These are phyloP conservation scores for Vitis hybrid DNA, from an alignment of 177 flowering plant genomes.

Conservation along the genomic window DNA sequence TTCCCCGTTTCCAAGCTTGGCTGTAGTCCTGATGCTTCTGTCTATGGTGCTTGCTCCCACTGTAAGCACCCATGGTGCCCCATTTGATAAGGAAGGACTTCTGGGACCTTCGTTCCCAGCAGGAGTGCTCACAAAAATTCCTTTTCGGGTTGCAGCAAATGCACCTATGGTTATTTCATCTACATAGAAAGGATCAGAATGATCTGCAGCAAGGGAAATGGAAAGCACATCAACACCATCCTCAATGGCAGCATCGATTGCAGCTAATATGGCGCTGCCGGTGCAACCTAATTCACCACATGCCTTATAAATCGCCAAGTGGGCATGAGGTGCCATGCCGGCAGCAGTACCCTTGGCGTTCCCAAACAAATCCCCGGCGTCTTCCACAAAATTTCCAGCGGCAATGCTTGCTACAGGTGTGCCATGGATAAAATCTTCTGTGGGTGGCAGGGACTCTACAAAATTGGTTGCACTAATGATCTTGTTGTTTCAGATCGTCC, in stretches of 20 bases:
- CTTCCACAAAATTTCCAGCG: no score
- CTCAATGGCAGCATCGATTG: constrained; percentile 7
- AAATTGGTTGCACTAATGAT: no score
- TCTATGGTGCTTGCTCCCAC: constrained; percentile 16
- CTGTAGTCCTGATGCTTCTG: constrained; percentile 10
- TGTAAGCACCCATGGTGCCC: constrained; percentile 17
- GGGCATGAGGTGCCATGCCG: constrained; percentile 13
- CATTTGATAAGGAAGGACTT: background rate
- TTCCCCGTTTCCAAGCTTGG: constrained; percentile 10
- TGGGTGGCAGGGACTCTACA: no score
- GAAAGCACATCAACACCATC: constrained; percentile 18
- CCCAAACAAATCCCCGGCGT: background rate
- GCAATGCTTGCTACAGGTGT: no score
- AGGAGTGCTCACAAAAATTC: constrained; percentile 12
- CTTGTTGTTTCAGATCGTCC: no score
- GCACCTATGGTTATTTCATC: constrained; percentile 7
- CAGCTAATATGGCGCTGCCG: constrained; percentile 5
- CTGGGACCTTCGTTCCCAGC: constrained; percentile 10
- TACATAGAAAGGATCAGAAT: background rate
- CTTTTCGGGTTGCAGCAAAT: constrained; percentile 13
- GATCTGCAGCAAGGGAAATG: constrained; percentile 1
- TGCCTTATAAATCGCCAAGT: constrained; percentile 13
- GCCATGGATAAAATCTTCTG: no score
- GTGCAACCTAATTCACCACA: background rate
- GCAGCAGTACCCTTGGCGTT: constrained; percentile 10